Conservation (phyloP, 2,329 filamentous ascomycete genomes). For the Botrytis galanthina region DNA sequence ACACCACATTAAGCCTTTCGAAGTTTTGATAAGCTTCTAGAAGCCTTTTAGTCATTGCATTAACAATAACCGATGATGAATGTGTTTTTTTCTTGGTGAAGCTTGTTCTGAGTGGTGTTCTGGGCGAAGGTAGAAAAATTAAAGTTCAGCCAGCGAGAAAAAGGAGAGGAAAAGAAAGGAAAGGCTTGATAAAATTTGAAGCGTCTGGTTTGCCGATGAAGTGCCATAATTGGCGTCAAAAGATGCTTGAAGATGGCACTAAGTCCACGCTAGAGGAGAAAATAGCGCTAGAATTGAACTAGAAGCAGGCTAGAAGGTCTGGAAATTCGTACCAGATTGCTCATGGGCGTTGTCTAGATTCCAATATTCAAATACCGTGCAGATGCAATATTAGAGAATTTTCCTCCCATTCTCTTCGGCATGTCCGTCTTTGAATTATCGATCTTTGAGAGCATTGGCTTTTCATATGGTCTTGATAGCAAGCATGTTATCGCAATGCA, state of each 20-base stretch:
- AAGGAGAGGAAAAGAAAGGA: not conserved
- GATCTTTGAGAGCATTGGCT: not conserved
- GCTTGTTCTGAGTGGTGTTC: not conserved
- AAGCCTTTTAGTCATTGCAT: not conserved
- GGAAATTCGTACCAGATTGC: not conserved
- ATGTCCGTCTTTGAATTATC: not conserved
- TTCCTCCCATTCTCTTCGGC: not conserved
- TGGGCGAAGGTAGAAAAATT: not conserved
- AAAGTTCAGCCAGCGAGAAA: not conserved
- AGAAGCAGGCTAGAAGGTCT: not conserved
- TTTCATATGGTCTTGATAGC: not conserved
- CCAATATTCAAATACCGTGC: not conserved
- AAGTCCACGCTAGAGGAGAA: not conserved
- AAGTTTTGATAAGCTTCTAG: slow-evolving; percentile 1
- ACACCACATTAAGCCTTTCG: not conserved
- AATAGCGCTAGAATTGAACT: not conserved
- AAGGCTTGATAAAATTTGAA: not conserved
- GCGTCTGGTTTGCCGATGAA: not conserved
- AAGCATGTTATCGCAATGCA: not conserved
- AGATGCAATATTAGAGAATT: not conserved
- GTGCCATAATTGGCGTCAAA: not conserved
- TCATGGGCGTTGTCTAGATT: not conserved
- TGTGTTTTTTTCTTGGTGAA: not conserved
- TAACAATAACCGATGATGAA: not conserved
- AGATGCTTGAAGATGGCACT: not conserved